Percentiles rank a stretch among this genome's conserved stretches.
phyloP scores from a whole-genome alignment of 768 basidiomycete genomes.

The Serpula lacrymans region DNA sequence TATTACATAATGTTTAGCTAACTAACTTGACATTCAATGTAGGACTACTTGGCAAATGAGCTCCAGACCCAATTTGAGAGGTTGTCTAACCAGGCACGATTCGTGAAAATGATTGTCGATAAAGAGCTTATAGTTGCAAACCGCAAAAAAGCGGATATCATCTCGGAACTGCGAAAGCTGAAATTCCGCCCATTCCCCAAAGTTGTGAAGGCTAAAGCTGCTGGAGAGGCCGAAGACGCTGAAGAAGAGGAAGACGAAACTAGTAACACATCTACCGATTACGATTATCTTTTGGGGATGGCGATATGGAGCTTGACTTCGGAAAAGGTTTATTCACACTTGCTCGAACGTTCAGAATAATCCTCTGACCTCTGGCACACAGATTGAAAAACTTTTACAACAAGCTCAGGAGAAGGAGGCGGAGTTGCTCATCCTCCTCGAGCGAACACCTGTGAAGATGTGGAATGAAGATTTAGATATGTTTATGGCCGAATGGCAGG shows the following conservation, averaged over 20 bases:
- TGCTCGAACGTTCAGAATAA: too few relatives aligned
- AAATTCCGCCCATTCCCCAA: slow-evolving; percentile 95
- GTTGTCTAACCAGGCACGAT: slow-evolving; percentile 92
- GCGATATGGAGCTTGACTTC: slow-evolving; percentile 91
- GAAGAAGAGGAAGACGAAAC: slow-evolving; percentile 46
- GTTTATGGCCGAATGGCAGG: slow-evolving; percentile 85
- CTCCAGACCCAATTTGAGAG: slow-evolving; percentile 79
- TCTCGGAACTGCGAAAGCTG: slow-evolving; percentile 74
- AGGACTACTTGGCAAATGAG: slow-evolving; percentile 86
- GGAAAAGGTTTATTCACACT: slow-evolving; percentile 69
- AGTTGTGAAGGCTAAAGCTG: slow-evolving; percentile 58
- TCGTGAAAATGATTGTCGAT: slow-evolving; percentile 93
- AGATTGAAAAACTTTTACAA: slow-evolving; percentile 82
- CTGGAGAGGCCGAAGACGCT: slow-evolving; percentile 60
- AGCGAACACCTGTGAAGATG: slow-evolving; percentile 73
- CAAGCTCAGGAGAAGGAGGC: slow-evolving; percentile 81
- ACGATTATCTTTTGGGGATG: slow-evolving; percentile 94
- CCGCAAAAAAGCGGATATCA: slow-evolving; percentile 85
- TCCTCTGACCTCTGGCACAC: too few relatives aligned
- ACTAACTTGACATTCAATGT: slow-evolving; percentile 3
- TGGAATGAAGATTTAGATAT: slow-evolving; percentile 89
- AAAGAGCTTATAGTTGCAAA: slow-evolving; percentile 79
- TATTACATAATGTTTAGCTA: too few relatives aligned
- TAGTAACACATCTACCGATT: slow-evolving; percentile 57
- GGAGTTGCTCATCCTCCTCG: slow-evolving; percentile 75